Percentiles rank a stretch among this genome's conserved stretches.
These are phyloP conservation scores for Mycena crocata DNA, from an alignment of 768 basidiomycete species.

Conservation along the genomic window DNA sequence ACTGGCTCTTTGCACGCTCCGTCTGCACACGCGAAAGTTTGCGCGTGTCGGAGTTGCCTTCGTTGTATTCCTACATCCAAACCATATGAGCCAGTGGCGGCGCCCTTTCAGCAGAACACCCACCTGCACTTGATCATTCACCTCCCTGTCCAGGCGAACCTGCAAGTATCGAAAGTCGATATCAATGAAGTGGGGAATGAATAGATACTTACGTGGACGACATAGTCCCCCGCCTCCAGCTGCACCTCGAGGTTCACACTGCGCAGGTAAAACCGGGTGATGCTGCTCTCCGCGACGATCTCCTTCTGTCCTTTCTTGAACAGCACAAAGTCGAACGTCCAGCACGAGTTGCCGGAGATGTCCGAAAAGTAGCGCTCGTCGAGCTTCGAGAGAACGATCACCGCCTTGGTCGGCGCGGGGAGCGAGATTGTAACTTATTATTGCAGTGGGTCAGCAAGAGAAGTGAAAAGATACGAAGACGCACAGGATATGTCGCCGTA, in stretches of 20 bases:
- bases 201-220: constrained; percentile 51
- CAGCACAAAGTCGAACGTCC: constrained; percentile 63
- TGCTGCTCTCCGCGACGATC: constrained; percentile 50
- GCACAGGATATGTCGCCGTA: constrained; percentile 67
- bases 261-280: constrained; percentile 50
- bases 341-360: constrained; percentile 54
- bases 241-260: constrained; percentile 57
- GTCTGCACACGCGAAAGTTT: constrained; percentile 47
- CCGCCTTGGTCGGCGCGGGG: constrained; percentile 50
- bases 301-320: constrained; percentile 59
- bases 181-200: constrained; percentile 23
- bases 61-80: constrained; percentile 23
- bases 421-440: constrained; percentile 63
- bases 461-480: constrained; percentile 32
- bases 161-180: no score
- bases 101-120: background rate
- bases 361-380: constrained; percentile 63
- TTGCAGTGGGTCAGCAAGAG: constrained; percentile 29
- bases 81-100: constrained; percentile 14
- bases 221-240: constrained; percentile 56
- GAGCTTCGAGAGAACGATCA: constrained; percentile 66
- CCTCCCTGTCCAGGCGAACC: constrained; percentile 32
- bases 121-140: constrained; percentile 15
- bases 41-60: constrained; percentile 31
- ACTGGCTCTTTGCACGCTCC: constrained; percentile 58